Evolutionary conservation across 768 basidiomycete genomes (phyloP).

Genomic region (Rhizopogon rudus): DNA sequence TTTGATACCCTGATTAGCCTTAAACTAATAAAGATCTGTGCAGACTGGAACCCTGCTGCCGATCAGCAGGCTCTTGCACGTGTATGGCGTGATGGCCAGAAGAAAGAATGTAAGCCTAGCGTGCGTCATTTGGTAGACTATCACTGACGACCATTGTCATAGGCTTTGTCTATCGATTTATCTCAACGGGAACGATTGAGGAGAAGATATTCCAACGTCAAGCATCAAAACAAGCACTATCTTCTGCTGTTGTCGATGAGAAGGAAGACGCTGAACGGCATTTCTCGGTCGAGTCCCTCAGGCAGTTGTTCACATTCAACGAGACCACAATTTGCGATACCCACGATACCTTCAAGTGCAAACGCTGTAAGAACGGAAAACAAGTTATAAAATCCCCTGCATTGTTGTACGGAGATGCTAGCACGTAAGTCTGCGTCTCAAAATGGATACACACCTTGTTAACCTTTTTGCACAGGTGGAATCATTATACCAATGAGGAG

Average conservation of each 20-base stretch:
- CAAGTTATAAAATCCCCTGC: conserved; percentile 82
- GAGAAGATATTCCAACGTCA: conserved; percentile 99
- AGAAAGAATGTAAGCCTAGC: conserved; percentile 85
- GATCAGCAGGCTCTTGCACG: conserved; percentile 98
- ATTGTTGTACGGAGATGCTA: conserved; percentile 91
- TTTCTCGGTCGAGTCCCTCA: conserved; percentile 84
- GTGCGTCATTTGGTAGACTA: not conserved
- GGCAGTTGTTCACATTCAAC: conserved; percentile 90
- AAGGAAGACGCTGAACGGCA: conserved; percentile 94
- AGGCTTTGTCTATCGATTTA: conserved; percentile 99
- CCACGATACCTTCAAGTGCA: conserved; percentile 98
- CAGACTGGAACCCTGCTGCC: conserved; percentile 98
- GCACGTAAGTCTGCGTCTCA: conserved; percentile 66
- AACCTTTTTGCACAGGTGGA: conserved; percentile 63
- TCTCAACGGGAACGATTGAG: conserved; percentile 94
- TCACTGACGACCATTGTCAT: not conserved
- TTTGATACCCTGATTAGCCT: not conserved
- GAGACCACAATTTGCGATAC: conserved; percentile 86
- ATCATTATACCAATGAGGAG: conserved; percentile 90
- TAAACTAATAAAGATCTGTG: not conserved
- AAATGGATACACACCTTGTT: not conserved
- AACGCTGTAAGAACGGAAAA: conserved; percentile 81
- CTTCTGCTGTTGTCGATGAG: conserved; percentile 97
- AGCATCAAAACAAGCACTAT: conserved; percentile 92
- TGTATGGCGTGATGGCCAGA: conserved; percentile 99